These are phyloP conservation scores for Pinus taeda DNA, from an alignment of 75 land plant species.

Conservation along the genomic window DNA sequence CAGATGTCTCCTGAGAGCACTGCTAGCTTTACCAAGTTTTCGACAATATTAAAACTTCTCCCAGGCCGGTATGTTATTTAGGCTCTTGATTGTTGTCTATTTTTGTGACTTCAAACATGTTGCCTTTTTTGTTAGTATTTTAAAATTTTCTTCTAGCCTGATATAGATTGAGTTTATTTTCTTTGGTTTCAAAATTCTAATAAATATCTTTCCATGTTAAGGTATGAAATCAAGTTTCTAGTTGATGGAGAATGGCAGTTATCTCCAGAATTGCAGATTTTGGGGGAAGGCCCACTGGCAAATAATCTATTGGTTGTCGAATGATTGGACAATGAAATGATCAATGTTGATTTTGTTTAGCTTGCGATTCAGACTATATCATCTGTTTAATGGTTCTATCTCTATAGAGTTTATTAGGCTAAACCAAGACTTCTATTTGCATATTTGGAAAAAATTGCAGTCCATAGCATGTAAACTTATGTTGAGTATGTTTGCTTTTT, in stretches of 20 bases:
- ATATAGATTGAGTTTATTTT: neutral
- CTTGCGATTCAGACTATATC: neutral
- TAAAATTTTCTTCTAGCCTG: neutral
- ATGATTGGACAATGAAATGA: slow-evolving; percentile 12
- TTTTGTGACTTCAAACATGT: neutral
- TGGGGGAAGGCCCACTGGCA: slow-evolving; percentile 80
- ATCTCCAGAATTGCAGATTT: slow-evolving; percentile 67
- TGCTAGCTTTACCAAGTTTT: slow-evolving; percentile 68
- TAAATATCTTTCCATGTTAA: slow-evolving; percentile 16
- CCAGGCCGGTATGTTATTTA: slow-evolving; percentile 69
- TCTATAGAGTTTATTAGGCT: neutral
- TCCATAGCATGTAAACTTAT: neutral
- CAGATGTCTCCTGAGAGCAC: slow-evolving; percentile 76
- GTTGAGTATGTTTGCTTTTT: neutral
- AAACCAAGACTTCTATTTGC: neutral
- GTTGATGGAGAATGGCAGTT: slow-evolving; percentile 95
- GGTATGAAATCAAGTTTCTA: slow-evolving; percentile 94
- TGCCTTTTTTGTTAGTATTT: neutral
- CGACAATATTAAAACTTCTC: slow-evolving; percentile 65
- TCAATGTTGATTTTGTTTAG: neutral
- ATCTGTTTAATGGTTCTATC: too few relatives aligned
- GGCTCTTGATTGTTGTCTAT: neutral
- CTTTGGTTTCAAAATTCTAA: neutral
- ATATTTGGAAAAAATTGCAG: neutral
- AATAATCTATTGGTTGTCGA: slow-evolving; percentile 83